These are phyloP conservation scores for Iris pallida DNA, from an alignment of 116 monocot species.

Conservation along the genomic window DNA sequence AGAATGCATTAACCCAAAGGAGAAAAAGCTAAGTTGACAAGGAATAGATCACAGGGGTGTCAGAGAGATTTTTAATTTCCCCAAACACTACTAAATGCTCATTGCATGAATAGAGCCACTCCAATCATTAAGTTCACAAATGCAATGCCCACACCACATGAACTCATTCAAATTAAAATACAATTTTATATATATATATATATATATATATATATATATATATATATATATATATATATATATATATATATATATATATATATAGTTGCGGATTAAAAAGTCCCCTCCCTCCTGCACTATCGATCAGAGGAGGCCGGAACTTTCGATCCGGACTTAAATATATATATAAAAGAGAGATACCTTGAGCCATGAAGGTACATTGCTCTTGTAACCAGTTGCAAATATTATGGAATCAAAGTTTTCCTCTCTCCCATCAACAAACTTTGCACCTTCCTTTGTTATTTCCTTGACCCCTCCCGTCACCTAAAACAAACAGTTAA, in stretches of 20 bases:
- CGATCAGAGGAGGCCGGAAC: no score
- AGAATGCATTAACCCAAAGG: no score
- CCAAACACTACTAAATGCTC: no score
- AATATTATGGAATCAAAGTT: slow-evolving; percentile 59
- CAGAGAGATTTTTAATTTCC: no score
- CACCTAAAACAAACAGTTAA: slow-evolving; percentile 28
- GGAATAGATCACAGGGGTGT: no score
- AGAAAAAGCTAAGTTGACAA: no score
- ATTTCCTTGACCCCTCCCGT: slow-evolving; percentile 59
- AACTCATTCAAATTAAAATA: no score
- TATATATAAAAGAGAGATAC: slow-evolving; percentile 19
- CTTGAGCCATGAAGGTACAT: slow-evolving; percentile 86
- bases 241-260: background rate
- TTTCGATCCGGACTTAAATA: background rate
- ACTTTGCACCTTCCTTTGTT: slow-evolving; percentile 55
- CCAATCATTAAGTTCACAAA: no score
- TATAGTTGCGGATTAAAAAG: no score
- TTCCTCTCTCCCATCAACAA: slow-evolving; percentile 71
- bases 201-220: background rate
- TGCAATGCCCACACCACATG: no score
- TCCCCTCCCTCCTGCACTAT: no score
- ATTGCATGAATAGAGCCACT: no score
- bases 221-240: background rate
- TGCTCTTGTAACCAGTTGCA: slow-evolving; percentile 84
- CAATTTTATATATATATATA: background rate